A percentile compares a stretch with the other conserved stretches of the same genome.
Evolutionary conservation across 2,329 filamentous ascomycete species (phyloP).

Genomic region (Diaporthe vexans): DNA sequence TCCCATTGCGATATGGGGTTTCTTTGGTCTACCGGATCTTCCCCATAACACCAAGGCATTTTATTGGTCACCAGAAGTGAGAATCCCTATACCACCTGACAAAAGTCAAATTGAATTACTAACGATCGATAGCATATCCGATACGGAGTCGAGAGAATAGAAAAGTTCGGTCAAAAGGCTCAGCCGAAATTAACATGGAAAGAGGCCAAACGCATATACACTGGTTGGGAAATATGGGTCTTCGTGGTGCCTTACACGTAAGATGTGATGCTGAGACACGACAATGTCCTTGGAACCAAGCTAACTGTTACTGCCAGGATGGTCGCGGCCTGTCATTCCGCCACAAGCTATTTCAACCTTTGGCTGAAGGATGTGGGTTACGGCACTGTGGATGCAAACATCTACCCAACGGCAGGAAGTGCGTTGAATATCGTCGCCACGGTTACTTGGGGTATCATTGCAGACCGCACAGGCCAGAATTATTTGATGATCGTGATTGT

Average conservation of each 20-base stretch:
- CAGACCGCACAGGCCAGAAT: not conserved
- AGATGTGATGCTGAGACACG: not conserved
- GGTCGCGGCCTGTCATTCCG: not conserved
- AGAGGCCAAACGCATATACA: constrained; percentile 4
- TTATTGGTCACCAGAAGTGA: not conserved
- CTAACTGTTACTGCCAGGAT: not conserved
- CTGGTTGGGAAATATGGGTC: not conserved
- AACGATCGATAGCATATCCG: not conserved
- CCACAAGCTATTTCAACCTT: not conserved
- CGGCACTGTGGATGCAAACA: not conserved
- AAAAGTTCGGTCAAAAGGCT: not conserved
- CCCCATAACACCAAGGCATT: constrained; percentile 6
- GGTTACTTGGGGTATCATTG: not conserved
- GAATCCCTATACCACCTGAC: not conserved
- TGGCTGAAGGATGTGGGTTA: not conserved
- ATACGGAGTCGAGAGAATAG: not conserved
- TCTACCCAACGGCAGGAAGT: not conserved
- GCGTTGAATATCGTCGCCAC: not conserved
- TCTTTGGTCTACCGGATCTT: constrained; percentile 32
- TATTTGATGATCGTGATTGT: not conserved
- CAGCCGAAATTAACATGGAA: not conserved
- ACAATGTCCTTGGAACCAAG: too few relatives aligned
- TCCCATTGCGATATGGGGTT: constrained; percentile 5
- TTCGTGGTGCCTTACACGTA: constrained; percentile 9
- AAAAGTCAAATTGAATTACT: not conserved